Evolutionary conservation across 169 alveolate species (phyloP).

Genomic region (Plasmodium adleri): DNA sequence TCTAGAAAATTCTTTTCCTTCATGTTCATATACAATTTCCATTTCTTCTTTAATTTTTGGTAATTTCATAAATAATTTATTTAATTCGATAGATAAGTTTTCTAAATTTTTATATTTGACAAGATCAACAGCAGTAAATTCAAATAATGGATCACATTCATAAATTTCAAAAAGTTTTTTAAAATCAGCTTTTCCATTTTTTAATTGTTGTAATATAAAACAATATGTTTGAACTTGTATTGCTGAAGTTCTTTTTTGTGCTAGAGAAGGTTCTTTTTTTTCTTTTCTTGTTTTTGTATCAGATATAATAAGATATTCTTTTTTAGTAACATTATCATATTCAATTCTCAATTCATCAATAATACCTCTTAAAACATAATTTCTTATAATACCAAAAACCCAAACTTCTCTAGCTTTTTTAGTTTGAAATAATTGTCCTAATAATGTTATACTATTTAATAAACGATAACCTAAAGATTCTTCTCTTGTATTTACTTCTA

Average conservation of each 20-base stretch:
- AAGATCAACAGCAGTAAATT: constrained; percentile 80
- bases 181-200: constrained; percentile 77
- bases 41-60: constrained; percentile 84
- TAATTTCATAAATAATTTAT: constrained; percentile 77
- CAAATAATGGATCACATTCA: constrained; percentile 82
- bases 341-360: constrained; percentile 85
- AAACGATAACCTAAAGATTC: constrained; percentile 85
- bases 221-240: constrained; percentile 87
- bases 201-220: constrained; percentile 79
- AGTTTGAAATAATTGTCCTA: constrained; percentile 78
- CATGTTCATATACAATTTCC: constrained; percentile 85
- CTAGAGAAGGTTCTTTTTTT: constrained; percentile 78
- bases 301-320: constrained; percentile 81
- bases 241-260: constrained; percentile 85
- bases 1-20: constrained; percentile 82
- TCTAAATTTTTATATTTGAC: constrained; percentile 81
- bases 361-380: constrained; percentile 84
- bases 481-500: constrained; percentile 84
- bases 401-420: constrained; percentile 88
- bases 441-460: constrained; percentile 80
- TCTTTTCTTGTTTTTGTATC: constrained; percentile 86
- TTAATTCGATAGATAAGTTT: constrained; percentile 74
- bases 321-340: constrained; percentile 67
- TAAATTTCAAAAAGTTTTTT: constrained; percentile 78
- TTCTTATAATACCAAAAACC: constrained; percentile 82